A percentile compares a stretch with the other conserved stretches of the same genome.
Conservation (phyloP, 192 early-diverging fungal species). For the Rhizoclosmatium sp. region DNA sequence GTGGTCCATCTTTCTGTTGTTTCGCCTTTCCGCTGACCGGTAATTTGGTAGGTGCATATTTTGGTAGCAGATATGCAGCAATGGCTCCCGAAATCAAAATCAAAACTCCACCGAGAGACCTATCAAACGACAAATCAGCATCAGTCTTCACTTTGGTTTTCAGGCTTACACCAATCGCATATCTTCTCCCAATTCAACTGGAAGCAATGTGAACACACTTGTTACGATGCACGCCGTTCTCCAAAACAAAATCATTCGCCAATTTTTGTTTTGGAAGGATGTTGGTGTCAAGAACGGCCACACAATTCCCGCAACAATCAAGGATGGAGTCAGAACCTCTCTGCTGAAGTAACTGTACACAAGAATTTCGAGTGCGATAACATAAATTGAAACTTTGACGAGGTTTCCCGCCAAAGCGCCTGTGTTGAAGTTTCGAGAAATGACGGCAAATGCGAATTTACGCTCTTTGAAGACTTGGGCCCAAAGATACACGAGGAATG, state of each 20-base stretch:
- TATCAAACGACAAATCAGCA: neutral
- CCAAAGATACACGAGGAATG: constrained; percentile 92
- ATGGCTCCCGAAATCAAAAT: constrained; percentile 40
- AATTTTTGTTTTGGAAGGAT: constrained; percentile 54
- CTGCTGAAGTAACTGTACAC: constrained; percentile 91
- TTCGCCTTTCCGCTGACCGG: neutral
- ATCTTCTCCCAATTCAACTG: constrained; percentile 85
- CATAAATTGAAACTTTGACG: constrained; percentile 54
- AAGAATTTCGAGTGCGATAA: constrained; percentile 78
- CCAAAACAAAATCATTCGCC: constrained; percentile 70
- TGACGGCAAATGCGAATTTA: constrained; percentile 19
- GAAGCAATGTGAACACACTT: constrained; percentile 86
- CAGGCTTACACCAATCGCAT: constrained; percentile 61
- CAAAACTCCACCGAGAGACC: constrained; percentile 43
- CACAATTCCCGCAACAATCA: constrained; percentile 66
- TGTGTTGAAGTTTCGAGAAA: constrained; percentile 4
- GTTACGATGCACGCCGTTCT: constrained; percentile 69
- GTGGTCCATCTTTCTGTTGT: neutral
- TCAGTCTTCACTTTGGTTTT: too few species aligned
- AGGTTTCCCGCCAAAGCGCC: constrained; percentile 4
- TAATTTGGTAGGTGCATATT: neutral
- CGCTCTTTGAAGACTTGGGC: constrained; percentile 37
- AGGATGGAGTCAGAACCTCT: constrained; percentile 65
- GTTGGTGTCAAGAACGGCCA: constrained; percentile 73
- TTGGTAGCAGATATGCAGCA: constrained; percentile 39